Evolutionary conservation across 495 filamentous ascomycete genomes (phyloP).

Genomic region (Mytilinidion resinicola): DNA sequence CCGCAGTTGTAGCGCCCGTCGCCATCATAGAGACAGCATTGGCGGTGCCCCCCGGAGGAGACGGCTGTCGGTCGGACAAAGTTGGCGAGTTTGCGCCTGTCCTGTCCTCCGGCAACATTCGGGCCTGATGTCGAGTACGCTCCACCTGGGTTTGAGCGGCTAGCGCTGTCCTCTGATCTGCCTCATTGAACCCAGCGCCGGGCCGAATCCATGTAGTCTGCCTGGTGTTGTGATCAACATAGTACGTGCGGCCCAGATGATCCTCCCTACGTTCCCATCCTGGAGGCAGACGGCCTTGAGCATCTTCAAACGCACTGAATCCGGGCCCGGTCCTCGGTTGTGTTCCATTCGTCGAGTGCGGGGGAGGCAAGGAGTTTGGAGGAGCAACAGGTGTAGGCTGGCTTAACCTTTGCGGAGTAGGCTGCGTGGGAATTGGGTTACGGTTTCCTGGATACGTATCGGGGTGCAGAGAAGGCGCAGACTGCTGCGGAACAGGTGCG

Average conservation of each 20-base stretch:
- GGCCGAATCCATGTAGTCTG: constrained; percentile 95
- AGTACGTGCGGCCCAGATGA: constrained; percentile 95
- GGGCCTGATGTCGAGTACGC: constrained; percentile 85
- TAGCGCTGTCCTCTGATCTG: constrained; percentile 67
- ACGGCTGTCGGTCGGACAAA: constrained; percentile 57
- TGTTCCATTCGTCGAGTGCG: constrained; percentile 39
- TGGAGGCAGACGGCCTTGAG: constrained; percentile 81
- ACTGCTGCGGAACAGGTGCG: constrained; percentile 30
- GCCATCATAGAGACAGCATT: constrained; percentile 79
- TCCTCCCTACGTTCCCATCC: constrained; percentile 97
- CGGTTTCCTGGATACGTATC: constrained; percentile 26
- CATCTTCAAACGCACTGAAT: constrained; percentile 91
- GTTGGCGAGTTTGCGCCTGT: constrained; percentile 92
- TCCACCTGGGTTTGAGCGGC: constrained; percentile 87
- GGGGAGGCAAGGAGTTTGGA: constrained; percentile 28
- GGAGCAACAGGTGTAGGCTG: constrained; percentile 35
- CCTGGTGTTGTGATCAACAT: constrained; percentile 96
- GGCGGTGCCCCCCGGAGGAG: constrained; percentile 42
- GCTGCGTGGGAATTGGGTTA: constrained; percentile 28
- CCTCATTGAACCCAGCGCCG: constrained; percentile 70
- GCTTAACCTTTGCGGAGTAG: constrained; percentile 37
- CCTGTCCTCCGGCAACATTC: constrained; percentile 91
- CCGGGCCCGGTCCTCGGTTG: constrained; percentile 36
- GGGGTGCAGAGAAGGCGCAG: constrained; percentile 31
- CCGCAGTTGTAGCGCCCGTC: constrained; percentile 88